Evolutionary conservation across 257 asterid species (phyloP).

Genomic region (Paulownia fortunei): DNA sequence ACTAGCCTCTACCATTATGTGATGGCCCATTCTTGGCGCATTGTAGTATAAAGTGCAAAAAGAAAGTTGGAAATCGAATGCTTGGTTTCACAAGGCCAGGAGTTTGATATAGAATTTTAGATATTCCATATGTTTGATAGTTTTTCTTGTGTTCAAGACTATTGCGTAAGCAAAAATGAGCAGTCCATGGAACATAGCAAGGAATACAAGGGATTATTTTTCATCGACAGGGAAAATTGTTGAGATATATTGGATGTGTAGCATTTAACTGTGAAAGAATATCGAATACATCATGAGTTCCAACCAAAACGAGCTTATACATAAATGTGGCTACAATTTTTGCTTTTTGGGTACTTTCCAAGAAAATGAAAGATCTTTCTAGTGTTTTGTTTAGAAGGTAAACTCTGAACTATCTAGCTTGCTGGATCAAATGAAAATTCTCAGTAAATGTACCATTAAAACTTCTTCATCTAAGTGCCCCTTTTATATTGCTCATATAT

Average conservation of each 20-base stretch:
- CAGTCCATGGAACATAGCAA: neutral
- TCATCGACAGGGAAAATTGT: neutral
- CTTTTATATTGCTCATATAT: neutral
- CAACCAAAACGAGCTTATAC: neutral
- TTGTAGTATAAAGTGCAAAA: neutral
- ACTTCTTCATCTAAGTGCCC: neutral
- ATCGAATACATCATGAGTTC: neutral
- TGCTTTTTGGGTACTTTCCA: neutral
- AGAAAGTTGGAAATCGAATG: neutral
- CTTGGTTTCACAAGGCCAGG: neutral
- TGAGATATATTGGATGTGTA: neutral
- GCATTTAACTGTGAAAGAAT: neutral
- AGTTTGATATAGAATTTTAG: neutral
- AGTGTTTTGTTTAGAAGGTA: neutral
- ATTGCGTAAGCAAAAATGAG: neutral
- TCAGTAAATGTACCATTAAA: neutral
- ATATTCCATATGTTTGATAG: neutral
- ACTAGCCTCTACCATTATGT: neutral
- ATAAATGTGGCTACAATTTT: neutral
- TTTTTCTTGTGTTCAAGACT: neutral
- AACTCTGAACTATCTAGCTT: neutral
- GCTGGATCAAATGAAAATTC: neutral
- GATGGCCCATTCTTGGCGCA: too few relatives aligned
- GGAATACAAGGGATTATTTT: neutral
- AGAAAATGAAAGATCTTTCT: neutral